Evolutionary conservation across 164 flowering plant genomes (phyloP), one percentile per base, ranked within the genome.

Genomic region (Protea cynaroides): DNA sequence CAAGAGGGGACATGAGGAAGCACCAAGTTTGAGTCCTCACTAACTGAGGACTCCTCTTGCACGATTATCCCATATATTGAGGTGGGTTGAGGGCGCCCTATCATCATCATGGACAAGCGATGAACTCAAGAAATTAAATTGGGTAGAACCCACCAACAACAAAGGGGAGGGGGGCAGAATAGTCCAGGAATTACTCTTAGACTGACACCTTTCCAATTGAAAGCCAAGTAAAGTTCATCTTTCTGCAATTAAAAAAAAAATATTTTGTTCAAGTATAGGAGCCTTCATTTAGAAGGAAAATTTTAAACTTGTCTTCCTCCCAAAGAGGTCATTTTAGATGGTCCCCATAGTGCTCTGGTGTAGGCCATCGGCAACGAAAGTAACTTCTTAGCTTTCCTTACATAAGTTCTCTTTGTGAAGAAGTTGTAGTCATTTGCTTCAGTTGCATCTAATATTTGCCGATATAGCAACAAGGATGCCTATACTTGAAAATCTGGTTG

Each of bases 341-440:
- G 72, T 3, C 72, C 64, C 24, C 70, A 21, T 18, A 76, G 29
- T 22, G 82, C 59, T 64, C 73, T 76, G 4, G 69, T 62, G 52
- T 67, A 79, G 40, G 83, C 81, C 1, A 68, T 18, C 12, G 83
- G 83, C 25, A 80, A 59, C 17, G 83, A 65, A 4, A 77, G 15
- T 8, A 80, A 40, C 50, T 77, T 80, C 69, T 77, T 77, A 6
- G 65, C 75, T 40, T 75, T 77, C 12, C 77, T 74, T 18, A 77
- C 83, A 54, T 75, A 75, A 1, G 81, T 79, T 6, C 79, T 58
- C 65, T 71, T 77, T 5, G 81, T 72, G 65, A 77, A 77, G 72
- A 75, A 77, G 62, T 76, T 36, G 24, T 79, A 76, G 44, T 74
- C 80, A 51, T 76, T 76, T 2, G 76, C 80, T 67, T 76, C 80